These are phyloP conservation scores for Pneumocystis jirovecii DNA, from an alignment of 1,139 yeast species.

Conservation along the genomic window DNA sequence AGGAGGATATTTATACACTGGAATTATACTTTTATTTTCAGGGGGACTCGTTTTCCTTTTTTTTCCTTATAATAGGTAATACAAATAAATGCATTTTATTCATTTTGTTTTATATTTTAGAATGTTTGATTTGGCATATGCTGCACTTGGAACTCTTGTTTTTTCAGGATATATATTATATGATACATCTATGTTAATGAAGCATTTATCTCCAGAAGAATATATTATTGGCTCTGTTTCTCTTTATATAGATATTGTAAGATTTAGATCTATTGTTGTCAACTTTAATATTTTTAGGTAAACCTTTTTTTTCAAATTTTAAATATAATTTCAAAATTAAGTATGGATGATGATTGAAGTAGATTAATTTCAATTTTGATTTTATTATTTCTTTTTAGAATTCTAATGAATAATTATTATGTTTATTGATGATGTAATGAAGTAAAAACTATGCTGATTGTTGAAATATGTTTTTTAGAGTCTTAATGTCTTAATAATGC, in stretches of 20 bases:
- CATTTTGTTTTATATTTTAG: not conserved
- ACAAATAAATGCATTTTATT: not conserved
- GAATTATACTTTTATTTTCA: conserved; percentile 56
- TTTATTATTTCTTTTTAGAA: not conserved
- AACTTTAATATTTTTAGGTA: not conserved
- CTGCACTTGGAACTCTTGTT: conserved; percentile 57
- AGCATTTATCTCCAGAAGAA: conserved; percentile 71
- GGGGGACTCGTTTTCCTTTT: conserved; percentile 57
- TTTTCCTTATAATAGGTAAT: conserved; percentile 39
- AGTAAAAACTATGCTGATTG: not conserved
- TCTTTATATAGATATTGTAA: not conserved
- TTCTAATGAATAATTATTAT: not conserved
- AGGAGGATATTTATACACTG: conserved; percentile 48
- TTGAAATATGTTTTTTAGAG: not conserved
- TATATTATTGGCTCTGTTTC: conserved; percentile 36
- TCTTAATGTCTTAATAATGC: not conserved
- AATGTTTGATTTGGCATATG: conserved; percentile 45
- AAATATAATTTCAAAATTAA: not conserved
- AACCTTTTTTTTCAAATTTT: not conserved
- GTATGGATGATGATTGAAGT: not conserved
- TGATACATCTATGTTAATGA: conserved; percentile 72
- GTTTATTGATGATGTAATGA: not conserved
- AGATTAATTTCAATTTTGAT: not conserved
- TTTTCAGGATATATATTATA: conserved; percentile 61
- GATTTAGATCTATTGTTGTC: not conserved